A percentile compares a stretch with the other conserved stretches of the same genome.
Evolutionary conservation across 176 grass and related monocot species (phyloP).

Genomic region (Cocos nucifera): DNA sequence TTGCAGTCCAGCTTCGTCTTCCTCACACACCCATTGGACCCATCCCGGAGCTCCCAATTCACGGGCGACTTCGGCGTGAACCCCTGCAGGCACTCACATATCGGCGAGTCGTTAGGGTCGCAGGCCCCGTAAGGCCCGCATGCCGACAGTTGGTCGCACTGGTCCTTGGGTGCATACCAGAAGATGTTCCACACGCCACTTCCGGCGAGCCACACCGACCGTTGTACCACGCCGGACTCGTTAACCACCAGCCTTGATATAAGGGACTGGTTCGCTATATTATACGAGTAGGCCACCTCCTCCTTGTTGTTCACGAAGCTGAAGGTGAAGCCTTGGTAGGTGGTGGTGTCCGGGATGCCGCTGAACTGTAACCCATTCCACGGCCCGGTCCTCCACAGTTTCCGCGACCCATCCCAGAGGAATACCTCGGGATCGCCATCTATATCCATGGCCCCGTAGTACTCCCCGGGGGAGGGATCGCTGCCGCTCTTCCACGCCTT

Average conservation of each 20-base stretch:
- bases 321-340: constrained; percentile 31
- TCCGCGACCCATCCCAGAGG: constrained; percentile 23
- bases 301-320: constrained; percentile 39
- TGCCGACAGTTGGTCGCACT: constrained; percentile 40
- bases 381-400: constrained; percentile 41
- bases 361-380: constrained; percentile 53
- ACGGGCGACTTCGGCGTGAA: constrained; percentile 30
- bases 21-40: constrained; percentile 36
- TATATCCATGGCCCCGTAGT: constrained; percentile 38
- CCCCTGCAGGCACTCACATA: constrained; percentile 36
- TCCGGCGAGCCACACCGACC: constrained; percentile 44
- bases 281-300: constrained; percentile 44
- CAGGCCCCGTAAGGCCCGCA: constrained; percentile 51
- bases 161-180: constrained; percentile 53
- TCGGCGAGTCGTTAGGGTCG: constrained; percentile 24
- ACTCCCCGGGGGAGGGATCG: constrained; percentile 31
- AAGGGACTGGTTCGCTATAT: constrained; percentile 23
- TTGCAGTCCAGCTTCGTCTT: constrained; percentile 30
- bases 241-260: constrained; percentile 40
- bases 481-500: constrained; percentile 53
- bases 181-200: constrained; percentile 30
- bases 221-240: constrained; percentile 26
- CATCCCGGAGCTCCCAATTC: constrained; percentile 33
- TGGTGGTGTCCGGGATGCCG: constrained; percentile 38
- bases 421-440: constrained; percentile 43